These are phyloP conservation scores for Arthrinium phaeospermum DNA, from an alignment of 2,329 filamentous ascomycete genomes.

Conservation along the genomic window DNA sequence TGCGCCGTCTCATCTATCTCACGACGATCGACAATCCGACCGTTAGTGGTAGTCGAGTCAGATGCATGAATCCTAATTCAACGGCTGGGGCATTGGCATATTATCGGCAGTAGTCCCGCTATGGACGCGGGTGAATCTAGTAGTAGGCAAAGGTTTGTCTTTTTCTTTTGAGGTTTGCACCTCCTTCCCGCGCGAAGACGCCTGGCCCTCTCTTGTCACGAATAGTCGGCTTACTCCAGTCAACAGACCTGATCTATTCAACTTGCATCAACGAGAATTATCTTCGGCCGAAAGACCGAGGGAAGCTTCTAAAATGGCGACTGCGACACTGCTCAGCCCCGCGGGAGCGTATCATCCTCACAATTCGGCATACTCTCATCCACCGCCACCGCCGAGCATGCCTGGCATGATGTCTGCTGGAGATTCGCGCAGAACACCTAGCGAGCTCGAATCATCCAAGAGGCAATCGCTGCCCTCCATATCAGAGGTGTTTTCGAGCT, in stretches of 20 bases:
- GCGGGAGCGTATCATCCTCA: slow-evolving; percentile 36
- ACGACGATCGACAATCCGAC: slow-evolving; percentile 21
- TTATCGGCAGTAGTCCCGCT: slow-evolving; percentile 41
- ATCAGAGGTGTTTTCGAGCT: slow-evolving; percentile 39
- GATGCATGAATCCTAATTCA: slow-evolving; percentile 40
- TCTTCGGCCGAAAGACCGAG: slow-evolving; percentile 32
- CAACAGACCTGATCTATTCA: slow-evolving; percentile 37
- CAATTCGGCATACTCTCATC: slow-evolving; percentile 29
- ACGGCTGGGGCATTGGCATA: slow-evolving; percentile 40
- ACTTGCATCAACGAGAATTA: slow-evolving; percentile 31
- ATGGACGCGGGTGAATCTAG: slow-evolving; percentile 45
- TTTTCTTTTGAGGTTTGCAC: slow-evolving; percentile 25
- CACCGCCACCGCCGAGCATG: slow-evolving; percentile 33
- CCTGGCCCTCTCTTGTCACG: slow-evolving; percentile 33
- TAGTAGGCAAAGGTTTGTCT: slow-evolving; percentile 43
- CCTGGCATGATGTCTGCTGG: slow-evolving; percentile 35
- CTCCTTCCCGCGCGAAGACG: slow-evolving; percentile 25
- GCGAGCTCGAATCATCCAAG: slow-evolving; percentile 34
- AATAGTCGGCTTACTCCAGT: slow-evolving; percentile 39
- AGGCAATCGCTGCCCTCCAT: slow-evolving; percentile 42
- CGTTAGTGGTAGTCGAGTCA: slow-evolving; percentile 31
- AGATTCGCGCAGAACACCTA: slow-evolving; percentile 36
- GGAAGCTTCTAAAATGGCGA: slow-evolving; percentile 39
- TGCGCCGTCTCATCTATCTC: slow-evolving; percentile 23
- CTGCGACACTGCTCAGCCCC: slow-evolving; percentile 41